Conservation (phyloP, 2,329 filamentous ascomycete species). For the Fusarium stilboides region DNA sequence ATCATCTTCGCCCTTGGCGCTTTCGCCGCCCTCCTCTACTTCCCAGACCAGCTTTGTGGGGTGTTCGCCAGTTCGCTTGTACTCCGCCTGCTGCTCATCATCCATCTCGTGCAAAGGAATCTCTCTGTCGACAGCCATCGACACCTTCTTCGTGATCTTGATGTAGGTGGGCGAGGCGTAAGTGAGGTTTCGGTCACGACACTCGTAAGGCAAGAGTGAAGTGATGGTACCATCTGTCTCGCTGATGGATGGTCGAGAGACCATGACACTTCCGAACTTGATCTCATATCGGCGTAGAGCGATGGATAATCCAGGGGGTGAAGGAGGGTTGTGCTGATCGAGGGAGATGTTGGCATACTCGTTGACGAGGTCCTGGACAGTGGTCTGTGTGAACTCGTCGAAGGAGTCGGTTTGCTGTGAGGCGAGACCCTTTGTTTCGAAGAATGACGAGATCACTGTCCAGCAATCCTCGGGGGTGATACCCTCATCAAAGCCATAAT, state of each 20-base stretch:
- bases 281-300: slow-evolving; percentile 94
- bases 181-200: slow-evolving; percentile 93
- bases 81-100: slow-evolving; percentile 71
- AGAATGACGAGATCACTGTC: slow-evolving; percentile 97
- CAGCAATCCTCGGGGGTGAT: slow-evolving; percentile 99
- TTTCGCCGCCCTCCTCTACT: slow-evolving; percentile 70
- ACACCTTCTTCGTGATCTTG: slow-evolving; percentile 87
- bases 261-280: slow-evolving; percentile 90
- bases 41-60: slow-evolving; percentile 74
- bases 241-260: slow-evolving; percentile 90
- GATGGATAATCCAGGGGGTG: slow-evolving; percentile 82
- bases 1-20: slow-evolving; percentile 66
- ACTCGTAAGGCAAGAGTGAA: slow-evolving; percentile 92
- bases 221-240: slow-evolving; percentile 93
- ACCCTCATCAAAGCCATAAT: slow-evolving; percentile 76
- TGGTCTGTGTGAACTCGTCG: slow-evolving; percentile 95
- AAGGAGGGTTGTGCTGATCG: slow-evolving; percentile 88
- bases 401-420: slow-evolving; percentile 99
- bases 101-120: slow-evolving; percentile 79
- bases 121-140: slow-evolving; percentile 83
- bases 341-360: slow-evolving; percentile 94
- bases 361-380: slow-evolving; percentile 93
- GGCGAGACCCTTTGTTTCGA: slow-evolving; percentile 94
- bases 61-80: slow-evolving; percentile 68
- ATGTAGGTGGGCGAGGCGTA: slow-evolving; percentile 94